Percentiles rank a stretch among this genome's conserved stretches.
phyloP scores from a whole-genome alignment of 106 monocot genomes.

The Allium cepa region DNA sequence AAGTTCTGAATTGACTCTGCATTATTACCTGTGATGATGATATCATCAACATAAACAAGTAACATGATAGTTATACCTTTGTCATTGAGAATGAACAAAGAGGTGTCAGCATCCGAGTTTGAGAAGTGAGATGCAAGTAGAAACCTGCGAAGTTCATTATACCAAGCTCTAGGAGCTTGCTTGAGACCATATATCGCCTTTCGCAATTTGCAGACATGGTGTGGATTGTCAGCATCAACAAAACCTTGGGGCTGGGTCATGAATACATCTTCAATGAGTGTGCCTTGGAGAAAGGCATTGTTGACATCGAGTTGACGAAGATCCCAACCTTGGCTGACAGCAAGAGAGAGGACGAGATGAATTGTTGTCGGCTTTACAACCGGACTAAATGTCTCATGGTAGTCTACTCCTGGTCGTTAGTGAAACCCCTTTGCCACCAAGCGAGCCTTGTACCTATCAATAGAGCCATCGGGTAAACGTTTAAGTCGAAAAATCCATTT shows the following conservation, averaged over 20 bases:
- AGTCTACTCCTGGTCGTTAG: not conserved
- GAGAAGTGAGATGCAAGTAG: not conserved
- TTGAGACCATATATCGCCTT: not conserved
- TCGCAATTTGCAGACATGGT: not conserved
- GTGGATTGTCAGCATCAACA: not conserved
- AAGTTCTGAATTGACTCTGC: not conserved
- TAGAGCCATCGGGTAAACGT: not conserved
- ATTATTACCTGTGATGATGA: not conserved
- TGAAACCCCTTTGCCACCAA: slow-evolving; percentile 2
- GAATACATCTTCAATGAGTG: not conserved
- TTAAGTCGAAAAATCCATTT: not conserved
- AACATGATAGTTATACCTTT: not conserved
- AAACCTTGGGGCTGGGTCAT: not conserved
- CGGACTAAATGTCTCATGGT: not conserved
- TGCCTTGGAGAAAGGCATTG: not conserved
- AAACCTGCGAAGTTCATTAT: not conserved
- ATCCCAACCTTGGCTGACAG: not conserved
- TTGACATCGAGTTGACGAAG: not conserved
- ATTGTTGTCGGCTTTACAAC: not conserved
- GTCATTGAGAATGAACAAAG: not conserved
- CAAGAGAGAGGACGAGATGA: not conserved
- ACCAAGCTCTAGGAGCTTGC: not conserved
- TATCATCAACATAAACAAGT: not conserved
- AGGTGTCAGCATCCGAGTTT: not conserved
- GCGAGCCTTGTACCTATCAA: not conserved